Evolutionary conservation across 2,329 filamentous ascomycete genomes (phyloP), one percentile per base, ranked within the genome.

Genomic region (Colletotrichum spinosum): DNA sequence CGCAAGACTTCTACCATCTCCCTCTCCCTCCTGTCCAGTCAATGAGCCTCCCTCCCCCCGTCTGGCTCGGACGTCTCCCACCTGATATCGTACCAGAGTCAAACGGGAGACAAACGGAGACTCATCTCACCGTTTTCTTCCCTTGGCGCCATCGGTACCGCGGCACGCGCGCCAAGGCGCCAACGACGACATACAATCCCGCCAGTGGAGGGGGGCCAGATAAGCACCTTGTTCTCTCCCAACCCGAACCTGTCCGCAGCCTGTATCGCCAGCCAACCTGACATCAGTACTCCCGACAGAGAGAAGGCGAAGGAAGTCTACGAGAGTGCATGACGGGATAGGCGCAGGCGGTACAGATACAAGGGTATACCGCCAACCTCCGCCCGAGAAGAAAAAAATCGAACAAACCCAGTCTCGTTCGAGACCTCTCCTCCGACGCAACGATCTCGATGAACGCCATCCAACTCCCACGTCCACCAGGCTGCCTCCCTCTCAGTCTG

Each of bases 111-210:
- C 25, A 25, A 25, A 25, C 25, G 25, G 25, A 25, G 25, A 4
- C 48, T 39, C 25, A 2, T n/a, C 41, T 50, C 12, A 34, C 11
- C 55, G 25, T 58, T 37, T 58, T 45, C 57, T 25, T 25, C 25
- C 25, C 25, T 65, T 65, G 62, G 62, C 57, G 33, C 41, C 46
- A n/a, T 61, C 57, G 62, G 62, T 38, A 45, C 48, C 56, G 62
- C 62, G 62, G 62, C 62, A 65, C 51, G 44, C 51, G 57, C 57
- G 62, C 62, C 62, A 65, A 65, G 62, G 45, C 62, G 46, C 57
- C 57, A 65, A 53, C 25, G 10, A 56, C 25, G n/a, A 34, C 37
- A 33, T 41, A 11, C 55, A 50, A 17, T 10, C 37, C 48, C 25
- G 25, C 25, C 25, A 25, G 25, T 3, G 25, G 25, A 25, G 25